phyloP scores from a whole-genome alignment of 306 rosid genomes.

The Inga leiocalycina region DNA sequence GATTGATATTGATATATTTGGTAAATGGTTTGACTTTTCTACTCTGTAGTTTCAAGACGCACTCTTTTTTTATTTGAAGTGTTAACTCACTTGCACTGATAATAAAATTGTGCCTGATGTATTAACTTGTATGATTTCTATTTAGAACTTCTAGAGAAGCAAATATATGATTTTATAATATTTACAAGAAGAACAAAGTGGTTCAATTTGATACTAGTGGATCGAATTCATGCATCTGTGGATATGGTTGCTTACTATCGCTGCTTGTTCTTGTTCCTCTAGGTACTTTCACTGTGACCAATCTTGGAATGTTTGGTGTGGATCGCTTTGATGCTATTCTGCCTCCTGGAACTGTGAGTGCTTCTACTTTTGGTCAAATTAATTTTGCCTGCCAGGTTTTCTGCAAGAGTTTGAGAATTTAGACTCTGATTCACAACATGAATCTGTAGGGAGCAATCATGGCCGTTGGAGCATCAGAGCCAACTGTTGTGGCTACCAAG shows the following conservation, averaged over 20 bases:
- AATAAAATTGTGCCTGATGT: not conserved
- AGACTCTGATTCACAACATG: not conserved
- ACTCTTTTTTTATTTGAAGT: not conserved
- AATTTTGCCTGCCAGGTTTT: not conserved
- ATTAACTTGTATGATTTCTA: not conserved
- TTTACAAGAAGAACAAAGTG: not conserved
- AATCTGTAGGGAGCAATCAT: conserved; percentile 87
- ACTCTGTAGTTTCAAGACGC: not conserved
- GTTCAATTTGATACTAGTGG: conserved; percentile 17
- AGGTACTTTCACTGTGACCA: conserved; percentile 95
- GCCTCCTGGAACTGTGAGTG: conserved; percentile 93
- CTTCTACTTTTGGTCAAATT: conserved; percentile 13
- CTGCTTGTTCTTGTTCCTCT: conserved; percentile 31
- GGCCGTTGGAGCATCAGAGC: conserved; percentile 95
- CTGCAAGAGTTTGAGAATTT: conserved; percentile 17
- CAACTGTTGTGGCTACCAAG: conserved; percentile 77
- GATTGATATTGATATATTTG: not conserved
- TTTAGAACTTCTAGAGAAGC: conserved; percentile 3
- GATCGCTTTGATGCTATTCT: conserved; percentile 97
- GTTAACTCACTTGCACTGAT: not conserved
- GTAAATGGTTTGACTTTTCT: not conserved
- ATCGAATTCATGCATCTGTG: not conserved
- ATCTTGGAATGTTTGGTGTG: conserved; percentile 98
- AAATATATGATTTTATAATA: not conserved
- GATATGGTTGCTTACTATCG: conserved; percentile 7